Evolutionary conservation across 2,329 filamentous ascomycete species (phyloP).

Genomic region (Fusarium fujikuroi): DNA sequence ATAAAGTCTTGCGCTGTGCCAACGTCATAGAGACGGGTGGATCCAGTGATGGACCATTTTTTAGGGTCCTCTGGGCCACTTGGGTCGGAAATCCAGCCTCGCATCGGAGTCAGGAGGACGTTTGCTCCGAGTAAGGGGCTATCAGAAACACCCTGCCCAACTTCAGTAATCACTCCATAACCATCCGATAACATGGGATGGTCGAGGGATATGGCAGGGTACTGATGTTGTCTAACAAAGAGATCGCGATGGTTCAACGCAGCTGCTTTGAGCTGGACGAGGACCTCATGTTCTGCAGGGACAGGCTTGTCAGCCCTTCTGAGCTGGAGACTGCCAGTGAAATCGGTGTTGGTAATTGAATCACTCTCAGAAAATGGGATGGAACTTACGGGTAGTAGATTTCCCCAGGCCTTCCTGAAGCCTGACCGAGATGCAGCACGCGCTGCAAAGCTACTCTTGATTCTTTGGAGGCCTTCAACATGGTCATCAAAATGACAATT

Average conservation of each 20-base stretch:
- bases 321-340: background rate
- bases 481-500: accelerated
- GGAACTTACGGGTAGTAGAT: background rate
- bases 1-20: background rate
- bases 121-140: background rate
- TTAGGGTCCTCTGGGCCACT: background rate
- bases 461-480: background rate
- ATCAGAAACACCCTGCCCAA: background rate
- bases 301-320: background rate
- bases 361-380: background rate
- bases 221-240: background rate
- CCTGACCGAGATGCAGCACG: background rate
- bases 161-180: background rate
- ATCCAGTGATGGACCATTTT: background rate
- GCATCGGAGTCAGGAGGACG: background rate
- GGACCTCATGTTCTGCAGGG: background rate
- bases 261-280: background rate
- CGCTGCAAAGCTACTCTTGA: background rate
- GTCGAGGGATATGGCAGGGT: background rate
- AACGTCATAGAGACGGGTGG: background rate
- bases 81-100: background rate
- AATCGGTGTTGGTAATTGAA: background rate
- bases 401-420: background rate
- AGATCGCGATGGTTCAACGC: background rate
- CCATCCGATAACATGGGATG: background rate